A percentile compares a stretch with the other conserved stretches of the same genome.
phyloP scores from a whole-genome alignment of 108 stramenopile species.

The Nitzschia inconspicua region DNA sequence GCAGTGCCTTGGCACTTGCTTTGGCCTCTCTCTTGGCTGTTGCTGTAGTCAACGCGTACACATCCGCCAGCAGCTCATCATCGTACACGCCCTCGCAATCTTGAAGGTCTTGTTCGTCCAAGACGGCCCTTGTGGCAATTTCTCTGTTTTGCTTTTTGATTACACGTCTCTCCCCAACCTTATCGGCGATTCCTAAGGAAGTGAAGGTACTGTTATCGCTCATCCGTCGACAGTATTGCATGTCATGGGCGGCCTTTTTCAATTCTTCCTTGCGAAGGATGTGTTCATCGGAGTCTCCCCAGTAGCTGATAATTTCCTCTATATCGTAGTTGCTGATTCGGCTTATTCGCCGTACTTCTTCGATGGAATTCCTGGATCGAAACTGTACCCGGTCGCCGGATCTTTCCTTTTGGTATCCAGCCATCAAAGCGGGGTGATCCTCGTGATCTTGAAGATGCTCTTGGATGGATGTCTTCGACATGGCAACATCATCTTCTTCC shows the following conservation, averaged over 20 bases:
- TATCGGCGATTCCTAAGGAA: slow-evolving; percentile 24
- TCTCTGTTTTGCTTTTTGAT: slow-evolving; percentile 13
- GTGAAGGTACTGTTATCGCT: slow-evolving; percentile 31
- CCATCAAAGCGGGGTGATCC: no score
- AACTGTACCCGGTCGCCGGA: slow-evolving; percentile 11
- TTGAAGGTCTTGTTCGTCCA: slow-evolving; percentile 37
- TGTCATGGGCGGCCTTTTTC: slow-evolving; percentile 12
- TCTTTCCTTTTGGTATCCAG: neutral
- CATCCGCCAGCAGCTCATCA: slow-evolving; percentile 28
- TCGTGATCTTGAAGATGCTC: no score
- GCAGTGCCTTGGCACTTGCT: slow-evolving; percentile 8
- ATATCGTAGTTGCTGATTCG: slow-evolving; percentile 27
- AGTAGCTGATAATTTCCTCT: slow-evolving; percentile 22
- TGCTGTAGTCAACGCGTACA: slow-evolving; percentile 17
- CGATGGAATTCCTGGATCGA: slow-evolving; percentile 4
- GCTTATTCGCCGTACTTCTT: slow-evolving; percentile 21
- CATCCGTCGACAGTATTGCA: slow-evolving; percentile 11
- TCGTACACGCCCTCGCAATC: slow-evolving; percentile 22
- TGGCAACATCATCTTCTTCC: no score
- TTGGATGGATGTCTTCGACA: no score
- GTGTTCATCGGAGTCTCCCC: slow-evolving; percentile 30
- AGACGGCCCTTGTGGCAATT: slow-evolving; percentile 13
- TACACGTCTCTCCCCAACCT: slow-evolving; percentile 23
- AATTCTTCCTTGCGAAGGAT: slow-evolving; percentile 25
- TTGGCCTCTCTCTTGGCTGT: slow-evolving; percentile 18